Conservation (phyloP, 2,329 filamentous ascomycete species). For the Alternaria consortialis region DNA sequence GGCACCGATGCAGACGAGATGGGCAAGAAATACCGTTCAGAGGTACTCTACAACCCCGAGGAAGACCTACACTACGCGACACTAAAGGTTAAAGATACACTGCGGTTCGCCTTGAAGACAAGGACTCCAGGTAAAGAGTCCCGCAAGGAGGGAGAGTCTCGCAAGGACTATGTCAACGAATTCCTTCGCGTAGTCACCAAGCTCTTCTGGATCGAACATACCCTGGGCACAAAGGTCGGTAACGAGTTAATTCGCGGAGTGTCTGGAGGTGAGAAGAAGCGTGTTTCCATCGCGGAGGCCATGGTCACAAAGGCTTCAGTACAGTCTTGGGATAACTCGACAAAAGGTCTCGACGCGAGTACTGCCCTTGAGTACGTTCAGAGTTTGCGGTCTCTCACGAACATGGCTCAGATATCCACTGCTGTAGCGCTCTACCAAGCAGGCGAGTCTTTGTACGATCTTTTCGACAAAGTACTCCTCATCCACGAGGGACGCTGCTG, state of each 20-base stretch:
- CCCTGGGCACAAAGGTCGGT: conserved; percentile 76
- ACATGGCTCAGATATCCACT: conserved; percentile 69
- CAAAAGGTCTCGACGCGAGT: conserved; percentile 75
- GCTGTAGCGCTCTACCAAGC: conserved; percentile 78
- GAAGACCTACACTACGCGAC: conserved; percentile 80
- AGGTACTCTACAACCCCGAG: conserved; percentile 79
- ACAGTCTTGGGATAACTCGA: conserved; percentile 67
- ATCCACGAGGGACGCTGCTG: conserved; percentile 54
- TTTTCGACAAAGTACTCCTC: conserved; percentile 53
- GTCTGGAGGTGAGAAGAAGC: conserved; percentile 59
- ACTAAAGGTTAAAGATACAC: conserved; percentile 77
- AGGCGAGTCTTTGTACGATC: conserved; percentile 50
- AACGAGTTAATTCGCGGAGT: conserved; percentile 75
- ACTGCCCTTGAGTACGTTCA: conserved; percentile 78
- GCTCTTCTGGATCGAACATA: conserved; percentile 76
- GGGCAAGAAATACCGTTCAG: conserved; percentile 68
- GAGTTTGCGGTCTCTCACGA: conserved; percentile 70
- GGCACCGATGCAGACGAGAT: conserved; percentile 62
- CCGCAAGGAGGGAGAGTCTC: conserved; percentile 68
- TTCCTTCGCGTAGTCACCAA: conserved; percentile 74
- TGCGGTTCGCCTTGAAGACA: conserved; percentile 75
- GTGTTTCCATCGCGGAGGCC: conserved; percentile 60
- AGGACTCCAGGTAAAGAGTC: conserved; percentile 70
- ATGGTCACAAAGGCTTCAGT: conserved; percentile 55
- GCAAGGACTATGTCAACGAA: conserved; percentile 67